A percentile compares a stretch with the other conserved stretches of the same genome.
These are phyloP conservation scores for Penicillium angulare DNA, from an alignment of 495 filamentous ascomycete genomes.

Conservation along the genomic window DNA sequence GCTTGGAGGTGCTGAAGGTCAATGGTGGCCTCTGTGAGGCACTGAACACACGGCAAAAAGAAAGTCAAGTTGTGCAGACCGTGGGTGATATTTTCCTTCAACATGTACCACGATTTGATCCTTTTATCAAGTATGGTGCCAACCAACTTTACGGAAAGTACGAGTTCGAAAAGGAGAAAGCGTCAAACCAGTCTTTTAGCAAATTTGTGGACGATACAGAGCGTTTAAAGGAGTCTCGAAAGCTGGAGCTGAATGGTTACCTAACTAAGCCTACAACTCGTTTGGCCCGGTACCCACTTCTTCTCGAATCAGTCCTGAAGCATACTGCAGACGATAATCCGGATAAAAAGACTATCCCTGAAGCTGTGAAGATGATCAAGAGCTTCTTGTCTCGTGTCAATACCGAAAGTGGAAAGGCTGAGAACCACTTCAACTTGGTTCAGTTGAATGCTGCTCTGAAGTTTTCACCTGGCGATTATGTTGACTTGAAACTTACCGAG, in stretches of 20 bases:
- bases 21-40: constrained; percentile 84
- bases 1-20: constrained; percentile 88
- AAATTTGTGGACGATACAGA: constrained; percentile 98
- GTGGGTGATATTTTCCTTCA: constrained; percentile 94
- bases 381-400: constrained; percentile 88
- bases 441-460: constrained; percentile 86
- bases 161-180: constrained; percentile 95
- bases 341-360: constrained; percentile 88
- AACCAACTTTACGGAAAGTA: constrained; percentile 97
- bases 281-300: constrained; percentile 89
- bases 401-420: constrained; percentile 90
- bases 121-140: constrained; percentile 95
- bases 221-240: constrained; percentile 90
- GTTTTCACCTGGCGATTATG: constrained; percentile 80
- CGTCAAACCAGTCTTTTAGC: constrained; percentile 78
- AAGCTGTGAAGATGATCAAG: constrained; percentile 79
- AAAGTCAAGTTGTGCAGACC: constrained; percentile 80
- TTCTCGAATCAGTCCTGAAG: constrained; percentile 89
- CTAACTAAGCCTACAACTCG: constrained; percentile 97
- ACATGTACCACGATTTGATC: constrained; percentile 87
- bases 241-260: constrained; percentile 97
- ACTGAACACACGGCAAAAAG: constrained; percentile 85
- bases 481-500: constrained; percentile 93
- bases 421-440: constrained; percentile 96
- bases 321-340: constrained; percentile 82